A percentile compares a stretch with the other conserved stretches of the same genome.
These are phyloP conservation scores for Melastoma candidum DNA, from an alignment of 441 rosid genomes.

Conservation along the genomic window DNA sequence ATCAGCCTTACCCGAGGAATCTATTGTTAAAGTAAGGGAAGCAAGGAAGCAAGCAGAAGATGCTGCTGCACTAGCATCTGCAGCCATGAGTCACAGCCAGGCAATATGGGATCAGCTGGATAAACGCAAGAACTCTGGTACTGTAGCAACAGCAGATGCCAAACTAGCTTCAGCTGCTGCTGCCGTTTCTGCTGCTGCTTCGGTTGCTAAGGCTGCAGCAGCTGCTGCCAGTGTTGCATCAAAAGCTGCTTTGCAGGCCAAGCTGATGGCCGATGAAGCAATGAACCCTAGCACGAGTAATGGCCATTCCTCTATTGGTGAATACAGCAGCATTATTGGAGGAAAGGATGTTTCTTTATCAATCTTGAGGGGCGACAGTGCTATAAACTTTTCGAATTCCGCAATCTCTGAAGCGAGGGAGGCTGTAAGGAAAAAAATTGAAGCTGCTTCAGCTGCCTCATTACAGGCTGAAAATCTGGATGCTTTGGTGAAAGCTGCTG, in stretches of 20 bases:
- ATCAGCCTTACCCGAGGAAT: constrained; percentile 52
- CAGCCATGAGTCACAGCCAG: constrained; percentile 63
- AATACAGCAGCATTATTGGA: constrained; percentile 13
- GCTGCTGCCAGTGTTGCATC: constrained; percentile 94
- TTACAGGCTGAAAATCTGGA: constrained; percentile 93
- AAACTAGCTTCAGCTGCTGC: constrained; percentile 72
- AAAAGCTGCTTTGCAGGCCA: constrained; percentile 91
- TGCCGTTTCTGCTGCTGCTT: constrained; percentile 82
- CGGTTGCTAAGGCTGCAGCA: constrained; percentile 98
- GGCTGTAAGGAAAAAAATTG: constrained; percentile 82
- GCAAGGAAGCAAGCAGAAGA: constrained; percentile 76
- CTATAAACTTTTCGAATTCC: constrained; percentile 45
- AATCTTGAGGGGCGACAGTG: constrained; percentile 48
- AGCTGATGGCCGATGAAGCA: constrained; percentile 91
- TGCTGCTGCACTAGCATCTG: constrained; percentile 72
- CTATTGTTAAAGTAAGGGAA: constrained; percentile 49
- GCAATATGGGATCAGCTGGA: constrained; percentile 70
- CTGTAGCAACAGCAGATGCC: constrained; percentile 49
- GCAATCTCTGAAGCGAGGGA: constrained; percentile 77
- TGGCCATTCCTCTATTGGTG: neutral
- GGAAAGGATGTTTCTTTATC: constrained; percentile 51
- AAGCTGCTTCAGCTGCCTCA: constrained; percentile 90
- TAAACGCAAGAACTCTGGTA: constrained; percentile 44
- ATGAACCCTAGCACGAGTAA: constrained; percentile 24
- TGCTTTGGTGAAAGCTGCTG: constrained; percentile 93